A percentile compares a stretch with the other conserved stretches of the same genome.
These are phyloP conservation scores for Geosmithia morbida DNA, from an alignment of 2,329 filamentous ascomycete genomes.

Conservation along the genomic window DNA sequence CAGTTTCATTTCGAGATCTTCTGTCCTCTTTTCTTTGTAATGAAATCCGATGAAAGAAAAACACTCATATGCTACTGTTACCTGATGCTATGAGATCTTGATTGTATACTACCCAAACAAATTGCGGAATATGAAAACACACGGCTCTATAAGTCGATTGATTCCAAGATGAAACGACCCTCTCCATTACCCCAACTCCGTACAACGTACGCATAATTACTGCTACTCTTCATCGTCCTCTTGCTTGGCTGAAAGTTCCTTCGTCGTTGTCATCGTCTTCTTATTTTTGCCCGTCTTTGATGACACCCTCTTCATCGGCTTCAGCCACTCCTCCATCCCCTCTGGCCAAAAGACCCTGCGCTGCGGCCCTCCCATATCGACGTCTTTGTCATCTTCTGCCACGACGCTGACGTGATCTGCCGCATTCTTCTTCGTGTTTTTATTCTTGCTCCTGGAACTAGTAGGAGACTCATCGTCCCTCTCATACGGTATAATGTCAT, in stretches of 20 bases:
- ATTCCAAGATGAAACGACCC: too few species aligned
- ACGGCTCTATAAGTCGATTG: too few species aligned
- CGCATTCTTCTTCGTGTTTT: slow-evolving; percentile 18
- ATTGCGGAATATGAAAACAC: too few species aligned
- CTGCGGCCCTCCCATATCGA: slow-evolving; percentile 76
- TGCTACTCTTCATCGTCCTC: too few species aligned
- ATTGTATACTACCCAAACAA: too few species aligned
- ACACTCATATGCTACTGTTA: too few species aligned
- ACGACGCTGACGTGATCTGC: slow-evolving; percentile 9
- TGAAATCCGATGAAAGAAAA: too few species aligned
- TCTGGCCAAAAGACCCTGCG: slow-evolving; percentile 80
- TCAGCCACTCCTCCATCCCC: slow-evolving; percentile 81
- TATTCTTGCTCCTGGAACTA: slow-evolving; percentile 21
- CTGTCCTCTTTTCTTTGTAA: too few species aligned
- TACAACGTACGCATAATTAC: too few species aligned
- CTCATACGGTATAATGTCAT: slow-evolving; percentile 63
- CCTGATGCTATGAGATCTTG: too few species aligned
- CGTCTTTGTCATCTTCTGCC: slow-evolving; percentile 32
- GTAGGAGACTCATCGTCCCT: slow-evolving; percentile 54
- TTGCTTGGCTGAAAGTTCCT: background rate
- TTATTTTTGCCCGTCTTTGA: slow-evolving; percentile 25
- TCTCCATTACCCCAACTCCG: too few species aligned
- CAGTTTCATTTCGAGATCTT: too few species aligned
- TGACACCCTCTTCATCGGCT: slow-evolving; percentile 60
- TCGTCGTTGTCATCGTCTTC: background rate